Evolutionary conservation across 805 yeast genomes (phyloP).

Genomic region (Candida mattraensis): DNA sequence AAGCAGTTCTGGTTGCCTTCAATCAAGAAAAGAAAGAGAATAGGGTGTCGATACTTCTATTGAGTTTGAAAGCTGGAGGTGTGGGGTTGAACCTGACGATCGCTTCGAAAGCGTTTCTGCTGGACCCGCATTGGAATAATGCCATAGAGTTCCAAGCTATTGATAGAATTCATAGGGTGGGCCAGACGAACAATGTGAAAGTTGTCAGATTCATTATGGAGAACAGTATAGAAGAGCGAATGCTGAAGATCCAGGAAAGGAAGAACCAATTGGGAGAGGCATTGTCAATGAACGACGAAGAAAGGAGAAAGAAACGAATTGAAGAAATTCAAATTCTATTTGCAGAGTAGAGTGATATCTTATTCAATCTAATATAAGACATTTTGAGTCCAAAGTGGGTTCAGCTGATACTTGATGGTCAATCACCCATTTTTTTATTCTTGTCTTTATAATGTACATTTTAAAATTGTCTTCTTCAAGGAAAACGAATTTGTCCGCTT

Average conservation of each 20-base stretch:
- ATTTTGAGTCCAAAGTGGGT: conserved; percentile 17
- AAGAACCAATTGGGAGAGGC: conserved; percentile 82
- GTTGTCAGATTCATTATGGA: conserved; percentile 80
- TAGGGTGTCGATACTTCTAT: conserved; percentile 47
- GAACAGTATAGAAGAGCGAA: conserved; percentile 81
- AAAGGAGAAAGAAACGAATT: conserved; percentile 63
- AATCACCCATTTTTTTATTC: conserved; percentile 31
- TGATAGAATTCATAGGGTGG: conserved; percentile 88
- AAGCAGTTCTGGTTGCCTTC: conserved; percentile 59
- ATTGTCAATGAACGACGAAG: conserved; percentile 73
- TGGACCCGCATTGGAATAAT: conserved; percentile 99
- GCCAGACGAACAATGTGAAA: conserved; percentile 71
- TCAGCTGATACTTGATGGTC: conserved; percentile 22
- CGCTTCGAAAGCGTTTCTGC: conserved; percentile 81
- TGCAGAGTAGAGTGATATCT: conserved; percentile 35
- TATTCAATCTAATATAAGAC: conserved; percentile 28
- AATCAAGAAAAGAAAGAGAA: conserved; percentile 26
- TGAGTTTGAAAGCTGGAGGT: conserved; percentile 91
- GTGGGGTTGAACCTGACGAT: conserved; percentile 87
- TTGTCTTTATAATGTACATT: conserved; percentile 25
- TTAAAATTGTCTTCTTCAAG: conserved; percentile 26
- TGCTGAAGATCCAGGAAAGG: conserved; percentile 83
- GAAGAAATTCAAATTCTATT: conserved; percentile 73
- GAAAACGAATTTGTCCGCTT: conserved; percentile 19
- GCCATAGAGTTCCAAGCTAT: conserved; percentile 90